phyloP scores from a whole-genome alignment of 257 asterid species.

The Sherardia arvensis region DNA sequence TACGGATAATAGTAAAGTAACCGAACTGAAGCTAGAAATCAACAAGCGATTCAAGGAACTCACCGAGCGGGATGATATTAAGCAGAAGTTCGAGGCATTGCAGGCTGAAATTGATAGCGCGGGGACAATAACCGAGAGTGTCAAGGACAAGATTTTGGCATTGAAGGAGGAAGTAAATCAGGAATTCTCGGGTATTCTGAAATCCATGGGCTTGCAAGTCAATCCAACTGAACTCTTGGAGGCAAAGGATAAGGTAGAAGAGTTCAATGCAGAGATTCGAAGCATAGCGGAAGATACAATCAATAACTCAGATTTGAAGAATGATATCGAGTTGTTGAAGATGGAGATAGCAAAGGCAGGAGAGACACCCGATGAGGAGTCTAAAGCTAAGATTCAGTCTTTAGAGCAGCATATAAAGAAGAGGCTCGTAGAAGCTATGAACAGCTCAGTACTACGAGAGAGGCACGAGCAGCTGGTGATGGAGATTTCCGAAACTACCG shows the following conservation, averaged over 20 bases:
- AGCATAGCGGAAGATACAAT: constrained; percentile 39
- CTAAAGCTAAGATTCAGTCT: constrained; percentile 44
- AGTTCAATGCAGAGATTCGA: constrained; percentile 37
- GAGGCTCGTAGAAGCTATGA: constrained; percentile 39
- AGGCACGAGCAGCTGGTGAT: constrained; percentile 45
- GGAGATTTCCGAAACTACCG: constrained; percentile 35
- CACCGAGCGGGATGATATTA: constrained; percentile 39
- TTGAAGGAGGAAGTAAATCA: constrained; percentile 39
- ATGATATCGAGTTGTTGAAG: constrained; percentile 54
- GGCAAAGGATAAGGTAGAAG: constrained; percentile 30
- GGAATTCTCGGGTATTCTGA: constrained; percentile 39
- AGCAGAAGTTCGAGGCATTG: constrained; percentile 43
- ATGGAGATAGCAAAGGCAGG: constrained; percentile 45
- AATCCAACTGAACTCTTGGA: constrained; percentile 22
- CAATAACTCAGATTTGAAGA: constrained; percentile 51
- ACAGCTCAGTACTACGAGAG: constrained; percentile 39
- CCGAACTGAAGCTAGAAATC: constrained; percentile 38
- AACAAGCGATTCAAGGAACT: constrained; percentile 45
- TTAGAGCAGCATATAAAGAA: constrained; percentile 51
- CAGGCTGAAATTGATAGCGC: constrained; percentile 45
- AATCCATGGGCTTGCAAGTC: constrained; percentile 41
- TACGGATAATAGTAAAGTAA: constrained; percentile 26
- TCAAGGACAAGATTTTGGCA: constrained; percentile 45
- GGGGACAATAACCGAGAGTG: constrained; percentile 44
- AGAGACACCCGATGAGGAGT: constrained; percentile 34